These are phyloP conservation scores for Debaryomyces nepalensis DNA, from an alignment of 1,139 yeast species.

Conservation along the genomic window DNA sequence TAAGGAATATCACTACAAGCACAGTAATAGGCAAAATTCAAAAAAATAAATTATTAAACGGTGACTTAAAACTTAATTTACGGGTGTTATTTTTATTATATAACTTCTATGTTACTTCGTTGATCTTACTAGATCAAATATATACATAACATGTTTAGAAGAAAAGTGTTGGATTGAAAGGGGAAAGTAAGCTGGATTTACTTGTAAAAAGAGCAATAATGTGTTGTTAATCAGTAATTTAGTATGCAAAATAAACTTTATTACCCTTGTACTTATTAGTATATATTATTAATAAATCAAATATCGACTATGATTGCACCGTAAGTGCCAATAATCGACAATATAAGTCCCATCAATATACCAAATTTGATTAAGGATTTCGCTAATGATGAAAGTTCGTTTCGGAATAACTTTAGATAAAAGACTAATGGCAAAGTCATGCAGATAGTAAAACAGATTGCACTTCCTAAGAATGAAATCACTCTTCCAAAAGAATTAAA, in stretches of 20 bases:
- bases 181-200: constrained; percentile 11
- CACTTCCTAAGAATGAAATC: constrained; percentile 82
- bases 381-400: constrained; percentile 47
- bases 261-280: background rate
- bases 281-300: constrained; percentile 1
- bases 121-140: too few relatives aligned
- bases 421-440: constrained; percentile 76
- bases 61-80: background rate
- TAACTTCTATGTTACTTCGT: background rate
- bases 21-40: constrained; percentile 4
- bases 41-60: background rate
- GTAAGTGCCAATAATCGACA: constrained; percentile 57
- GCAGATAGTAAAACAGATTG: constrained; percentile 81
- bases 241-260: constrained; percentile 4
- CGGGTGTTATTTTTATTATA: background rate
- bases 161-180: background rate
- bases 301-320: constrained; percentile 31
- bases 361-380: constrained; percentile 47
- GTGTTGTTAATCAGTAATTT: constrained; percentile 1
- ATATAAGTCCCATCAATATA: constrained; percentile 46
- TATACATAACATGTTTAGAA: too few relatives aligned
- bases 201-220: constrained; percentile 5
- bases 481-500: constrained; percentile 82
- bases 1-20: constrained; percentile 7
- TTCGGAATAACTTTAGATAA: constrained; percentile 60